phyloP scores from a whole-genome alignment of 2,329 filamentous ascomycete genomes.

The Curvularia sp. region DNA sequence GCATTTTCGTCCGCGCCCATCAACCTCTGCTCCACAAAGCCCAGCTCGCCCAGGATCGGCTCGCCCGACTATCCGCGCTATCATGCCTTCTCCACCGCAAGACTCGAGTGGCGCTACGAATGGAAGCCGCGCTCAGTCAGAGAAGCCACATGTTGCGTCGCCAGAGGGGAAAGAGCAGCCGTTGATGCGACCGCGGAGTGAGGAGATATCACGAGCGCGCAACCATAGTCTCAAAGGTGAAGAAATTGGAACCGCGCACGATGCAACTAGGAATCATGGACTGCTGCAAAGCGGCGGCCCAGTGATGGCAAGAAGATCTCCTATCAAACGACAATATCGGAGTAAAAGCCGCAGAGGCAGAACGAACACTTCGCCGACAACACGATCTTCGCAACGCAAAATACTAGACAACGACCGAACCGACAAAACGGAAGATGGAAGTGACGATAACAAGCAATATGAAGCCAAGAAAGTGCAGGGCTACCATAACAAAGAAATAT shows the following conservation, averaged over 20 bases:
- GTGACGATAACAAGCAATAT: background rate
- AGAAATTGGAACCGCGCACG: background rate
- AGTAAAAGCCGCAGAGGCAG: slow-evolving; percentile 11
- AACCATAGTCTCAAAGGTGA: background rate
- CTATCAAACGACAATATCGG: slow-evolving; percentile 9
- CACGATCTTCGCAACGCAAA: background rate
- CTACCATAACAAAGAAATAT: background rate
- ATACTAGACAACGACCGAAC: background rate
- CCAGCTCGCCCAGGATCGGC: slow-evolving; percentile 30
- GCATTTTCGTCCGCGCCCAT: slow-evolving; percentile 15
- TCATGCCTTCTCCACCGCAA: slow-evolving; percentile 36
- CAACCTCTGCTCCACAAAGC: slow-evolving; percentile 14
- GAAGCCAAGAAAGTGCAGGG: slow-evolving; percentile 4
- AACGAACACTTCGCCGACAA: slow-evolving; percentile 6
- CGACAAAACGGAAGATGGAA: background rate
- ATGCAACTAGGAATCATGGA: background rate
- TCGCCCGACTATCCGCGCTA: slow-evolving; percentile 38
- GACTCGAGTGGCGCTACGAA: slow-evolving; percentile 18
- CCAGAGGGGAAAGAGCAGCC: background rate
- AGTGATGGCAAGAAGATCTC: slow-evolving; percentile 5
- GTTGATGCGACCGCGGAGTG: slow-evolving; percentile 1
- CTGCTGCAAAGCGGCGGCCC: slow-evolving; percentile 12
- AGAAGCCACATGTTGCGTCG: background rate
- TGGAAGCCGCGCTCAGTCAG: slow-evolving; percentile 10
- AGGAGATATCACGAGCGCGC: background rate